These are phyloP conservation scores for Pseudocercospora pini-densiflorae DNA, from an alignment of 2,329 filamentous ascomycete genomes.

Conservation along the genomic window DNA sequence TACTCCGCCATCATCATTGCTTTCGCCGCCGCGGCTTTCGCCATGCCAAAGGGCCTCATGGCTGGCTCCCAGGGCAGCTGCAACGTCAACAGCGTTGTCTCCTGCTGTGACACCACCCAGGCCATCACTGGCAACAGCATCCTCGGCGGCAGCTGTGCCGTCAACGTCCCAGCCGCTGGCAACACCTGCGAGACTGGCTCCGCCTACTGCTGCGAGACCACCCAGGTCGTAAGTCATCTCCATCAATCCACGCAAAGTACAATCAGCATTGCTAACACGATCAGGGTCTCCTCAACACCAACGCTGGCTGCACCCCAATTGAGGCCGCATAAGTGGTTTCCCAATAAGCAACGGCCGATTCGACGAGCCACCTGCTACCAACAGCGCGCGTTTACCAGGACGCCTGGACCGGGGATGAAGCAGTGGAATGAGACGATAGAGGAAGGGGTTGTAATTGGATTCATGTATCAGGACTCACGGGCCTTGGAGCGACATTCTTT, in stretches of 20 bases:
- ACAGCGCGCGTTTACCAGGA: not conserved
- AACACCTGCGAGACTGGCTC: slow-evolving; percentile 20
- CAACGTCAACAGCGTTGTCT: slow-evolving; percentile 12
- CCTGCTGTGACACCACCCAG: slow-evolving; percentile 24
- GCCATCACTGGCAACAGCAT: slow-evolving; percentile 15
- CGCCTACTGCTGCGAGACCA: slow-evolving; percentile 29
- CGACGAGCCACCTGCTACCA: not conserved
- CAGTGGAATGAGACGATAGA: slow-evolving; percentile 1
- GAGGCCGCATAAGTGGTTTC: not conserved
- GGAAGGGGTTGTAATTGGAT: slow-evolving; percentile 5
- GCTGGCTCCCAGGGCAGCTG: slow-evolving; percentile 9
- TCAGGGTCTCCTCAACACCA: slow-evolving; percentile 12
- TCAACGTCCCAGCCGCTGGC: slow-evolving; percentile 11
- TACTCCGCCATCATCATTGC: slow-evolving; percentile 27
- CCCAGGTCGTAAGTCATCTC: slow-evolving; percentile 14
- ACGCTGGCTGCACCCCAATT: slow-evolving; percentile 11
- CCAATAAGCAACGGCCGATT: not conserved
- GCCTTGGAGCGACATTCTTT: slow-evolving; percentile 6
- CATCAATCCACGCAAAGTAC: not conserved
- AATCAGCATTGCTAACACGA: slow-evolving; percentile 1
- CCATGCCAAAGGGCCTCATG: slow-evolving; percentile 6
- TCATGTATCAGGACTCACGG: slow-evolving; percentile 1
- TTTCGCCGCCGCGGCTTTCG: slow-evolving; percentile 22
- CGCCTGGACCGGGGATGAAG: slow-evolving; percentile 1
- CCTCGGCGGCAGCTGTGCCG: slow-evolving; percentile 21